phyloP scores from a whole-genome alignment of 2,329 filamentous ascomycete genomes.

The Penicillium sclerotiorum region DNA sequence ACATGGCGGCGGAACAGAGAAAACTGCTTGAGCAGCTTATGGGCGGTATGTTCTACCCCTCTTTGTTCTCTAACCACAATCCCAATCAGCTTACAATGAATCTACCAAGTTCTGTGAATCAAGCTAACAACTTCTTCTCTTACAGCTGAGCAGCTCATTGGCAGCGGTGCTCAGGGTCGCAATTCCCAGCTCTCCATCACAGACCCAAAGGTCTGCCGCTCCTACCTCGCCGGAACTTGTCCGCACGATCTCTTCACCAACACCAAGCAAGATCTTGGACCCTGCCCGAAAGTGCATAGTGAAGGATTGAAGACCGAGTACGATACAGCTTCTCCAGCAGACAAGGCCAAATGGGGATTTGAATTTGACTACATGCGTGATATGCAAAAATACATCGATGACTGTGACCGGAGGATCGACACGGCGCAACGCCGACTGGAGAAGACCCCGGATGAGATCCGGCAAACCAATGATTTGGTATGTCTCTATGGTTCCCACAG shows the following conservation, averaged over 20 bases:
- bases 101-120: constrained; percentile 8
- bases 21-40: constrained; percentile 96
- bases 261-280: constrained; percentile 94
- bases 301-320: constrained; percentile 90
- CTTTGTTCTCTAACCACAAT: neutral
- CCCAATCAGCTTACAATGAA: constrained; percentile 8
- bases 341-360: constrained; percentile 80
- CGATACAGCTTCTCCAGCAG: constrained; percentile 69
- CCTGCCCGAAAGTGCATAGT: constrained; percentile 84
- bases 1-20: constrained; percentile 94
- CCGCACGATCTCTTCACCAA: constrained; percentile 99
- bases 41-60: constrained; percentile 50
- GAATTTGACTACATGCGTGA: constrained; percentile 97
- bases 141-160: constrained; percentile 70
- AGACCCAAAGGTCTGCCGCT: constrained; percentile 92
- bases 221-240: constrained; percentile 89
- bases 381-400: constrained; percentile 94
- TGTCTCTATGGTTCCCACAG: constrained; percentile 15
- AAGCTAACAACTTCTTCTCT: constrained; percentile 31
- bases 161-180: constrained; percentile 71
- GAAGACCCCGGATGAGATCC: constrained; percentile 96
- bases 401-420: constrained; percentile 94
- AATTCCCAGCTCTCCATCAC: constrained; percentile 82
- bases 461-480: constrained; percentile 85
- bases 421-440: constrained; percentile 85